Evolutionary conservation across 208 protist genomes (phyloP), one percentile per base, ranked within the genome.

Genomic region (Acanthamoeba sp.): DNA sequence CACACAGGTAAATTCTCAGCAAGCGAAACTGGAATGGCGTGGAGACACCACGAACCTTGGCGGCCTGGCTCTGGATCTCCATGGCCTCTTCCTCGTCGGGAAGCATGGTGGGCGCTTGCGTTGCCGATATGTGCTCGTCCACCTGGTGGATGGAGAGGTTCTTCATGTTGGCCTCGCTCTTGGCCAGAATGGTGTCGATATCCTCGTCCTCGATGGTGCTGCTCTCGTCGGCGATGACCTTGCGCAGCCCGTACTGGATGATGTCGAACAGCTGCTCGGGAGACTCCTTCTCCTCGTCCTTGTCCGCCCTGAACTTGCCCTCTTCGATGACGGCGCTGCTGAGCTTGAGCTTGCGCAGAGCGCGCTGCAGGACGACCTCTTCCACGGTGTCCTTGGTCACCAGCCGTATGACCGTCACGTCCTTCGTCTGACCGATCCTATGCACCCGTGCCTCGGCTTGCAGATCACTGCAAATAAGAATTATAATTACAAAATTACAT

Each of bases 181-280:
- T 6, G 38, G 80, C 80, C 27, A 89, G 80, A 32, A 89, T 89
- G 32, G 80, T 14, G 48, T 89, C 50, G 52, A 89, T 89, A 29
- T 89, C 80, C 1, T 89, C 80, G 38, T 89, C 45, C 38, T 55
- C 50, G 50, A 64, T 66, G 22, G 80, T 66, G 50, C 50, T 64
- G 42, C 64, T 48, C 5, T 89, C 80, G 50, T 89, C 42, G 32
- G 18, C 36, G 42, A 89, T 62, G 38, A 89, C 52, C 50, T 62
- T 57, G 80, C 29, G 14, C n/a, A 89, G 48, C 2, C 80, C 80
- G 29, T 89, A 89, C 52, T 89, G 42, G 80, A 89, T 89, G 32
- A 89, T 64, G n/a, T 89, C 80, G n/a, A 89, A 89, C 18, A 89
- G 80, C 34, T 89, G 80, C 80, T 89, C 50, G 29, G 80, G 80